phyloP scores from a whole-genome alignment of 2,329 filamentous ascomycete species.

The Cadophora gregata region DNA sequence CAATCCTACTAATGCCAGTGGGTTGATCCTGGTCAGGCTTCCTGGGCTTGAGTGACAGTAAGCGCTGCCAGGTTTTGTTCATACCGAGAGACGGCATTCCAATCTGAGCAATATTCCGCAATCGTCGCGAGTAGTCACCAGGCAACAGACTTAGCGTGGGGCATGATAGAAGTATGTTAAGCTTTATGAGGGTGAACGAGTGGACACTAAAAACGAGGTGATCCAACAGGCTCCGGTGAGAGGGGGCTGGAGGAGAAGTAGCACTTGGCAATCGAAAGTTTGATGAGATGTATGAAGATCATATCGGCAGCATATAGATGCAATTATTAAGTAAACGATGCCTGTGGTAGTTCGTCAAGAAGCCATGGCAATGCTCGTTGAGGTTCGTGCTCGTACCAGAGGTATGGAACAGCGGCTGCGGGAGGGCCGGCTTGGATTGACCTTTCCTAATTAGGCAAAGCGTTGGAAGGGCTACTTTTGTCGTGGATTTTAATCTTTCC shows the following conservation, averaged over 20 bases:
- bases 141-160: neutral
- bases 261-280: neutral
- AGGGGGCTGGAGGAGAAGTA: neutral
- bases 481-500: neutral
- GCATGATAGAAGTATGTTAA: neutral
- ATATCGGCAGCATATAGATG: neutral
- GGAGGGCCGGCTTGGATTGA: neutral
- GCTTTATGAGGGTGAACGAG: neutral
- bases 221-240: neutral
- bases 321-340: neutral
- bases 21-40: neutral
- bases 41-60: neutral
- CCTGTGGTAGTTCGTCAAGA: neutral
- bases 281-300: neutral
- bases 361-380: neutral
- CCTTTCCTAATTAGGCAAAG: neutral
- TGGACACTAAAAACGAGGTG: neutral
- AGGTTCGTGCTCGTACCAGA: neutral
- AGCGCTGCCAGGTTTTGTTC: constrained; percentile 1
- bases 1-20: neutral
- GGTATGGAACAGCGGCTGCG: neutral
- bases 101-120: too few relatives aligned
- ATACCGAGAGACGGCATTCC: constrained; percentile 4
- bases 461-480: neutral
- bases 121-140: neutral